Conservation (phyloP, 176 grass and related monocot species). For the Bromus sterilis region DNA sequence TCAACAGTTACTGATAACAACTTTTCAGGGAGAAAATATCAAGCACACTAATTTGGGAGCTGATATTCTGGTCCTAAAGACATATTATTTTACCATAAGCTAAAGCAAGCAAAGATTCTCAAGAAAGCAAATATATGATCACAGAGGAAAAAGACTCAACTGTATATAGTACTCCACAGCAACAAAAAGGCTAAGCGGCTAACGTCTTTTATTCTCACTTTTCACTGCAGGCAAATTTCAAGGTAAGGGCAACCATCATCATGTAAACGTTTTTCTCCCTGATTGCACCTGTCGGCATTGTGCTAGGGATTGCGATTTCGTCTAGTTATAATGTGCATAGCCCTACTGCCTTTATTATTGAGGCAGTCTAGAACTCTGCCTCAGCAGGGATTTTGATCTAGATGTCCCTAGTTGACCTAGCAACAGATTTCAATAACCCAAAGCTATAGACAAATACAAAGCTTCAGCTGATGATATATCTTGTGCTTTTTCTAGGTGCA, state of each 20-base stretch:
- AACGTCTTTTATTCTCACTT: conserved; percentile 12
- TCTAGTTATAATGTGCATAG: conserved; percentile 65
- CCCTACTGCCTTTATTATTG: conserved; percentile 56
- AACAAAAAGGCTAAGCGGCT: conserved; percentile 18
- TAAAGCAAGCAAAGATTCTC: background rate
- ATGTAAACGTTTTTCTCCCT: conserved; percentile 94
- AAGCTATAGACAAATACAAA: conserved; percentile 77
- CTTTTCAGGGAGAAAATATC: background rate
- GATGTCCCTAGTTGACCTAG: conserved; percentile 94
- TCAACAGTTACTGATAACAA: background rate
- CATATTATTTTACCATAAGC: background rate
- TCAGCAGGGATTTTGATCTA: conserved; percentile 93
- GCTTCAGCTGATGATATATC: conserved; percentile 68
- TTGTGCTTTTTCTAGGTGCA: conserved; percentile 73
- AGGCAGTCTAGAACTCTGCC: conserved; percentile 76
- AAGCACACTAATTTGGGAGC: background rate
- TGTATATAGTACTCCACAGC: background rate
- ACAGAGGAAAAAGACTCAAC: conserved; percentile 15
- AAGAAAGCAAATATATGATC: conserved; percentile 8
- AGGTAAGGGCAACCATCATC: conserved; percentile 56
- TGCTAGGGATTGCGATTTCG: conserved; percentile 68
- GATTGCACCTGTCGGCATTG: conserved; percentile 79
- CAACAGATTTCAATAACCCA: conserved; percentile 79
- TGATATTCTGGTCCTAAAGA: background rate
- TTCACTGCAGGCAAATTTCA: conserved; percentile 78